Conservation (phyloP, 2,329 filamentous ascomycete genomes). For the Didymella arachidicola region DNA sequence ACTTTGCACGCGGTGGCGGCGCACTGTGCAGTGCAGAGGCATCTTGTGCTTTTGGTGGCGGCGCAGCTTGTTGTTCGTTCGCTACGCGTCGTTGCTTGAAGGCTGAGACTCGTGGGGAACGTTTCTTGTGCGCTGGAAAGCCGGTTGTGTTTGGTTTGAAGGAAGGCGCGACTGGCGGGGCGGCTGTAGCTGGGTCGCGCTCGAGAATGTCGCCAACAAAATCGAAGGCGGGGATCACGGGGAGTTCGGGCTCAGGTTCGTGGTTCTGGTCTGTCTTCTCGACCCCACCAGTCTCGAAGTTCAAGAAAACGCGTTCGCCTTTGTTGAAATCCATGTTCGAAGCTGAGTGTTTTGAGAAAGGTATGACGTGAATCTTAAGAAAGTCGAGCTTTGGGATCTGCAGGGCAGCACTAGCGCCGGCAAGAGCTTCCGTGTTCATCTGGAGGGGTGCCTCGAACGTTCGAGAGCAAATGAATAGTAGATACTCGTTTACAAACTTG, state of each 20-base stretch:
- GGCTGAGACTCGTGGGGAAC: conserved; percentile 70
- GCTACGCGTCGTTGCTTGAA: conserved; percentile 75
- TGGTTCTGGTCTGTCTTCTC: conserved; percentile 46
- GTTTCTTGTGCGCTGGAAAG: conserved; percentile 88
- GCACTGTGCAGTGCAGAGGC: conserved; percentile 21
- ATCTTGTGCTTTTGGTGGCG: conserved; percentile 24
- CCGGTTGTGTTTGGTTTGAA: conserved; percentile 67
- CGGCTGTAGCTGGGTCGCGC: conserved; percentile 67
- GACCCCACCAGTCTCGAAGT: conserved; percentile 64
- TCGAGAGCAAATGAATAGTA: neutral
- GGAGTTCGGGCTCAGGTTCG: conserved; percentile 25
- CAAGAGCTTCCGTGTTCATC: conserved; percentile 3
- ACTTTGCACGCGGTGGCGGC: conserved; percentile 23
- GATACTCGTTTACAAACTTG: neutral
- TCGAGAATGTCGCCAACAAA: conserved; percentile 82
- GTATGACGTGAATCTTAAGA: conserved; percentile 13
- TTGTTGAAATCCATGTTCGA: conserved; percentile 56
- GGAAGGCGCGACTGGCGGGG: conserved; percentile 69
- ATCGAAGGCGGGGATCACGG: conserved; percentile 50
- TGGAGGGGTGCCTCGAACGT: neutral
- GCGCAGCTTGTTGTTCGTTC: conserved; percentile 33
- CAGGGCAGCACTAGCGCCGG: conserved; percentile 22
- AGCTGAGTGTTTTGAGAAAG: neutral
- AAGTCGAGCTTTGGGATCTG: conserved; percentile 10
- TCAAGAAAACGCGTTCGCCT: conserved; percentile 68